Evolutionary conservation across 805 yeast species (phyloP), one percentile per base, ranked within the genome.

Genomic region (Myxozyma udenii): DNA sequence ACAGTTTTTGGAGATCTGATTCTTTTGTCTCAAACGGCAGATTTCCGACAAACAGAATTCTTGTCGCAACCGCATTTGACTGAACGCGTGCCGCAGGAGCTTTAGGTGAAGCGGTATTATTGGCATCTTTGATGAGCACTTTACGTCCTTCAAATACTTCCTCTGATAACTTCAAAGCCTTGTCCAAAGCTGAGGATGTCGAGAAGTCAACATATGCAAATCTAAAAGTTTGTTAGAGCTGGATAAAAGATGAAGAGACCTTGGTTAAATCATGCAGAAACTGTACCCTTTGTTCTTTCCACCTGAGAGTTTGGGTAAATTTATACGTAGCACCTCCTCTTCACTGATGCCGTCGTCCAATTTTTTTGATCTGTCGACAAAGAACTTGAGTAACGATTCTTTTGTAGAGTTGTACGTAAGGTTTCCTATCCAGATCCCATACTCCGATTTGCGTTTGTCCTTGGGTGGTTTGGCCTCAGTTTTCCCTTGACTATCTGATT

Each of bases 401-500:
- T 78, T 81, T 0, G 83, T 75, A 3, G 96, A 87, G 46, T 87
- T 93, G 63, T 84, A 93, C 0, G 96, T 77, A 57, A 93, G 70
- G 66, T 93, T 93, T 39, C 98, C 98, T 42, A 93, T 79, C 98
- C 98, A 93, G 32, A 89, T 93, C 41, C 95, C 95, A 62, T 71
- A 78, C 48, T 76, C 79, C 3, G 83, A 76, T 64, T 43, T 62
- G 14, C 64, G 52, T 48, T 41, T 60, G 67, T n/a, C 60, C 60
- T 46, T 45, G 43, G 40, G 52, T 16, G 41, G 45, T 36, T 36
- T 32, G 22, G 21, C 43, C 18, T 12, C 38, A 25, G 30, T 37
- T n/a, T 19, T 38, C 41, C 36, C 25, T 30, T 36, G 14, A 12
- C 35, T 40, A 33, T 35, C 47, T 14, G 11, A 19, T 28, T 45